These are phyloP conservation scores for Colletotrichum sp. DNA, from an alignment of 2,329 filamentous ascomycete genomes.

Conservation along the genomic window DNA sequence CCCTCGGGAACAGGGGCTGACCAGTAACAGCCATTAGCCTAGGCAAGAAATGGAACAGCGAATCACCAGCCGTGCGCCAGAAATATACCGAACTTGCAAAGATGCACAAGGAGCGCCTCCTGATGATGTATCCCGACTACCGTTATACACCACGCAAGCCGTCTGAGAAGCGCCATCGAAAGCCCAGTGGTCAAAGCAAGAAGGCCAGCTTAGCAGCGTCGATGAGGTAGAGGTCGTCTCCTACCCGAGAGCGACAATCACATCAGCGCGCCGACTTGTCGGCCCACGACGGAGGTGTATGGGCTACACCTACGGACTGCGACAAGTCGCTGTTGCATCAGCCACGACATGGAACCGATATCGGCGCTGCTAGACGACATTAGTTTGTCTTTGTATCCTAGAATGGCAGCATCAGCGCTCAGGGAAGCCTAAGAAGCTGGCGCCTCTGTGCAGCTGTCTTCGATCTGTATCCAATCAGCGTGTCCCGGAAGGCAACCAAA, in stretches of 20 bases:
- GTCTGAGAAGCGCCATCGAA: slow-evolving; percentile 23
- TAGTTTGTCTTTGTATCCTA: background rate
- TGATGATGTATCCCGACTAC: slow-evolving; percentile 37
- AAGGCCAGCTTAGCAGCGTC: background rate
- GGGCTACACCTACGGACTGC: background rate
- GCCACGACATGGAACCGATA: background rate
- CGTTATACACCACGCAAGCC: slow-evolving; percentile 41
- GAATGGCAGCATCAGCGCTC: background rate
- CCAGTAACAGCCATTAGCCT: slow-evolving; percentile 27
- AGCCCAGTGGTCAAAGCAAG: background rate
- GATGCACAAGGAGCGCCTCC: slow-evolving; percentile 27
- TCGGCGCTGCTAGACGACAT: background rate
- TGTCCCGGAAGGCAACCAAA: background rate
- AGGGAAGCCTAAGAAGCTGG: background rate
- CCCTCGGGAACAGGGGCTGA: background rate
- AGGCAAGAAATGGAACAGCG: slow-evolving; percentile 30
- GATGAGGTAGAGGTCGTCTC: background rate
- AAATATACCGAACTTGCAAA: slow-evolving; percentile 22
- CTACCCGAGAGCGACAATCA: background rate
- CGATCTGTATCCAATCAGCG: background rate
- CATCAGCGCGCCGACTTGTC: background rate
- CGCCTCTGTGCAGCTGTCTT: background rate
- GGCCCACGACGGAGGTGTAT: background rate
- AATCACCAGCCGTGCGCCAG: slow-evolving; percentile 23
- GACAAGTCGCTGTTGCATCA: background rate